A percentile compares a stretch with the other conserved stretches of the same genome.
Conservation (phyloP, 2,329 filamentous ascomycete species). For the Fusarium sp. region DNA sequence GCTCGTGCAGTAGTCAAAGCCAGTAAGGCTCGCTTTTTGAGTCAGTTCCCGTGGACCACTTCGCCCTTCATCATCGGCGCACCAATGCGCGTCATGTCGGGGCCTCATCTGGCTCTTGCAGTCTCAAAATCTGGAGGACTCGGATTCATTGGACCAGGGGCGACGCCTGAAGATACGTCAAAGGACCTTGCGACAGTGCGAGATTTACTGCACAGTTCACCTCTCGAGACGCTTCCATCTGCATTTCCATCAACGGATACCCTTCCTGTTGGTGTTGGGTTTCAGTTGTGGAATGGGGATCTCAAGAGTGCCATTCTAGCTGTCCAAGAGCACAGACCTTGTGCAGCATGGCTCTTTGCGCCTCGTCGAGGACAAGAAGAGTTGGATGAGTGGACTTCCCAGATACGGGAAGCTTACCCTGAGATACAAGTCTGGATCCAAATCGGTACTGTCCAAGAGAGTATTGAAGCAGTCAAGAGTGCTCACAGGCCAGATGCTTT, state of each 20-base stretch:
- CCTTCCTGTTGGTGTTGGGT: conserved; percentile 61
- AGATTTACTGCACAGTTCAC: conserved; percentile 37
- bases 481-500: conserved; percentile 60
- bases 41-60: conserved; percentile 52
- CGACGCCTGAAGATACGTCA: conserved; percentile 49
- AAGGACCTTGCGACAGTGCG: conserved; percentile 50
- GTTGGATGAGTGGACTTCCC: conserved; percentile 58
- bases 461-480: conserved; percentile 55
- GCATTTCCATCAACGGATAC: conserved; percentile 25
- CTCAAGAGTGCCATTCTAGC: conserved; percentile 49
- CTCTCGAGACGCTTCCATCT: conserved; percentile 5
- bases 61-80: conserved; percentile 67
- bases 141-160: conserved; percentile 60
- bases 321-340: conserved; percentile 50
- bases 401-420: conserved; percentile 55
- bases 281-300: conserved; percentile 59
- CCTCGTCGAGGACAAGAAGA: conserved; percentile 53
- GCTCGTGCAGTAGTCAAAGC: conserved; percentile 1
- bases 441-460: conserved; percentile 62
- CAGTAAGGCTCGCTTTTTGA: conserved; percentile 13
- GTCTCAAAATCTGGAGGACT: conserved; percentile 80
- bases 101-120: conserved; percentile 67
- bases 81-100: conserved; percentile 76
- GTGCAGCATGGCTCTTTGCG: conserved; percentile 61
- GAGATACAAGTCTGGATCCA: conserved; percentile 66